These are phyloP conservation scores for Paraphaeosphaeria sporulosa DNA, from an alignment of 2,329 filamentous ascomycete genomes.

Conservation along the genomic window DNA sequence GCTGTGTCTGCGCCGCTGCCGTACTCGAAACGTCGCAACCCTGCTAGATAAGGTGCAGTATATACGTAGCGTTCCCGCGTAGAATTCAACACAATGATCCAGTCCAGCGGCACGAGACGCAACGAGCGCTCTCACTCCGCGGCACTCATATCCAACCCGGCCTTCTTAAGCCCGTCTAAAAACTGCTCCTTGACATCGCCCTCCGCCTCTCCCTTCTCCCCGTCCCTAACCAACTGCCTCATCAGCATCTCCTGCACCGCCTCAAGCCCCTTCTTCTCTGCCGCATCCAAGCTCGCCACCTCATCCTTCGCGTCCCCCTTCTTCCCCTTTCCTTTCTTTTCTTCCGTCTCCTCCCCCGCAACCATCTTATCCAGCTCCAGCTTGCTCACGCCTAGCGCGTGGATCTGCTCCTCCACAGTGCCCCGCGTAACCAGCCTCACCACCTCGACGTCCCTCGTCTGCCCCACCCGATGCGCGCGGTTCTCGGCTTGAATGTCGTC, in stretches of 20 bases:
- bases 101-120: neutral
- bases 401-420: slow-evolving; percentile 93
- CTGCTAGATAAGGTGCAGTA: too few species aligned
- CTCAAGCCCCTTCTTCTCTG: slow-evolving; percentile 41
- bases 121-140: slow-evolving; percentile 8
- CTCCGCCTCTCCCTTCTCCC: slow-evolving; percentile 17
- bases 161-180: slow-evolving; percentile 50
- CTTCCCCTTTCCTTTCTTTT: slow-evolving; percentile 30
- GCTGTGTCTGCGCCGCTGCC: too few species aligned
- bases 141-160: slow-evolving; percentile 50
- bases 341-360: slow-evolving; percentile 65
- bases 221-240: slow-evolving; percentile 30
- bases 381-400: slow-evolving; percentile 90
- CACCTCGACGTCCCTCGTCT: slow-evolving; percentile 89
- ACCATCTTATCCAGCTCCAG: slow-evolving; percentile 83
- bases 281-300: slow-evolving; percentile 43
- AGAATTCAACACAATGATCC: too few species aligned
- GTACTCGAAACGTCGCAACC: too few species aligned
- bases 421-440: slow-evolving; percentile 80
- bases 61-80: too few species aligned
- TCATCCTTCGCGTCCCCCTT: slow-evolving; percentile 26
- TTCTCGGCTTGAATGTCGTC: slow-evolving; percentile 99
- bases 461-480: slow-evolving; percentile 91
- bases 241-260: slow-evolving; percentile 53
- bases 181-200: slow-evolving; percentile 53